These are phyloP conservation scores for Debaryomyces psychrophilus DNA, from an alignment of 1,139 yeast species.

Conservation along the genomic window DNA sequence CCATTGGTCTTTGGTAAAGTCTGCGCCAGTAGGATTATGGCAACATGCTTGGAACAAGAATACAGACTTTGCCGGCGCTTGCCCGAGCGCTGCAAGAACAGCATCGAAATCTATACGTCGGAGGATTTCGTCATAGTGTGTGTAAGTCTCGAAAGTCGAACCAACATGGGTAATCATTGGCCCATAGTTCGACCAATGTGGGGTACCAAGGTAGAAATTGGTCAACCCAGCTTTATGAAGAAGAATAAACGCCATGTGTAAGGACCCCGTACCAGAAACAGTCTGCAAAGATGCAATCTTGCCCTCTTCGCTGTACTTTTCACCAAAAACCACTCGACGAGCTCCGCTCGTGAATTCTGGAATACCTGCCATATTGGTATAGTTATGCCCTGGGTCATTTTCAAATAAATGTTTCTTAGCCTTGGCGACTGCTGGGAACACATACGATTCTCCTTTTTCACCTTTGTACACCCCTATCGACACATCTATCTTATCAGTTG, in stretches of 20 bases:
- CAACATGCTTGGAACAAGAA: slow-evolving; percentile 88
- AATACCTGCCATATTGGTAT: slow-evolving; percentile 47
- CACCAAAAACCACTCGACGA: slow-evolving; percentile 39
- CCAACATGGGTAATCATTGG: slow-evolving; percentile 40
- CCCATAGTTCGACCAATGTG: slow-evolving; percentile 46
- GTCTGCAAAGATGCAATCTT: slow-evolving; percentile 44
- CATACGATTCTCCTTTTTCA: slow-evolving; percentile 38
- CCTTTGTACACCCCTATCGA: slow-evolving; percentile 50
- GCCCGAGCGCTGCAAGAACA: slow-evolving; percentile 29
- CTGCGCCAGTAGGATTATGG: slow-evolving; percentile 96
- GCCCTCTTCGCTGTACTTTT: slow-evolving; percentile 24
- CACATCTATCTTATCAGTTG: slow-evolving; percentile 41
- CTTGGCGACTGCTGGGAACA: slow-evolving; percentile 40
- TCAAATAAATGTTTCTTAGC: slow-evolving; percentile 37
- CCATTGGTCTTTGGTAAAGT: slow-evolving; percentile 85
- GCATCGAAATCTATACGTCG: slow-evolving; percentile 35
- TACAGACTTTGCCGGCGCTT: slow-evolving; percentile 36
- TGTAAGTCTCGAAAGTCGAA: slow-evolving; percentile 29
- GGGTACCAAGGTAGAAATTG: slow-evolving; percentile 41
- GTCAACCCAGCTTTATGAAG: slow-evolving; percentile 32
- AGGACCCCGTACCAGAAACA: slow-evolving; percentile 49
- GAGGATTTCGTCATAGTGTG: slow-evolving; percentile 35
- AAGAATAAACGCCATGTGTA: slow-evolving; percentile 41
- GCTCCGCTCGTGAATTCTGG: slow-evolving; percentile 44
- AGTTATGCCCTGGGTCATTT: slow-evolving; percentile 48